Evolutionary conservation across 1,284 basidiomycete genomes (phyloP), one percentile per base, ranked within the genome.

Genomic region (Fomitopsis palustris): DNA sequence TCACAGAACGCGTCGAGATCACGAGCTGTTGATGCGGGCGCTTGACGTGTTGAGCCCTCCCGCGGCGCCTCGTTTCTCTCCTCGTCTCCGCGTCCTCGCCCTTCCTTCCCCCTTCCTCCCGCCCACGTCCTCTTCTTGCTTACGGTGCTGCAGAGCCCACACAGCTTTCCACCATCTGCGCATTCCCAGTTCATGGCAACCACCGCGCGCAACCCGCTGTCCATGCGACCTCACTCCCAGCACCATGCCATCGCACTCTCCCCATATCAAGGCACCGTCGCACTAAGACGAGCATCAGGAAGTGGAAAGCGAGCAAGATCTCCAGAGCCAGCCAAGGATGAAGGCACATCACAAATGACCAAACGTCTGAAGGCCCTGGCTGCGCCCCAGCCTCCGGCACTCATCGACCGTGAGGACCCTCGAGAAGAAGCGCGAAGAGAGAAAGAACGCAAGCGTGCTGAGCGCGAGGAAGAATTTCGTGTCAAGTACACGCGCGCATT

Each of bases 401-500:
- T 68, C 16, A 59, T 66, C n/a, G 68, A 70, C 9, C 49, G 49
- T 21, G 49, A 52, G 31, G 49, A 52, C 51, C 55, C 61, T 23
- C 64, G 65, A 59, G 67, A 65, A 3, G 68, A 71, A 29, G 54
- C 64, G 19, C 70, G 64, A 59, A 76, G 70, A 61, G 76, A 78
- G 55, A 80, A 75, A 61, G 78, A 81, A 33, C 74, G 72, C 38
- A 73, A 65, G 52, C 74, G 76, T 45, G 70, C 75, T 2, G 82
- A 85, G 62, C 80, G 84, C 39, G 85, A 88, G 65, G 79, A 81
- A 19, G 88, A 92, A 65, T 98, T 95, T 78, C 85, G 84, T 65
- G 73, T 83, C 45, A 97, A 95, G 77, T 98, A 95, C 75, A 83
- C 82, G 57, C 84, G 85, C 59, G 91, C 89, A 17, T 96, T 98